Evolutionary conservation across 2,329 filamentous ascomycete genomes (phyloP).

Genomic region (Neoarthrinium moseri): DNA sequence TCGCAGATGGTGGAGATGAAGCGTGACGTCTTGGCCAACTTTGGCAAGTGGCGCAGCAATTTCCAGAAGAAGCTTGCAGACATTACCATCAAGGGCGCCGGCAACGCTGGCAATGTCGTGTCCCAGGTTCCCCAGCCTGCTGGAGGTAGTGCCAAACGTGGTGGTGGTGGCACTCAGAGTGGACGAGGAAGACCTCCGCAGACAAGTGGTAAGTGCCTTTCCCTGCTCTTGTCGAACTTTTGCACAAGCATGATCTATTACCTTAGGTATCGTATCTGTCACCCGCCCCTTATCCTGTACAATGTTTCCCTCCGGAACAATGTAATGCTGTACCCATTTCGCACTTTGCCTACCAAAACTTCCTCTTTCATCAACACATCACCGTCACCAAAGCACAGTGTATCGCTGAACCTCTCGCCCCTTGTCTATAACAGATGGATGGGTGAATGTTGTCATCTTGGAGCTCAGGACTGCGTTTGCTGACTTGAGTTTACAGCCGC

Average conservation of each 20-base stretch:
- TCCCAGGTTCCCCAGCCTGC: constrained; percentile 17
- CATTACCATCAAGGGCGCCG: constrained; percentile 51
- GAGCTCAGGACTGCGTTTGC: no score
- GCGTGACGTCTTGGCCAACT: constrained; percentile 67
- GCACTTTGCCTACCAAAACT: no score
- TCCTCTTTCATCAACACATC: no score
- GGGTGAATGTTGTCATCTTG: no score
- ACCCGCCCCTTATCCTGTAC: neutral
- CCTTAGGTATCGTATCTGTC: constrained; percentile 10
- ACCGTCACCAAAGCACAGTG: no score
- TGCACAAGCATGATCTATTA: constrained; percentile 10
- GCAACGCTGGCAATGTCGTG: constrained; percentile 22
- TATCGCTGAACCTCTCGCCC: no score
- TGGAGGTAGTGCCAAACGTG: constrained; percentile 34
- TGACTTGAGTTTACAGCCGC: no score
- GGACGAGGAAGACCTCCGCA: constrained; percentile 29
- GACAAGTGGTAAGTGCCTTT: constrained; percentile 33
- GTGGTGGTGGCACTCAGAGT: constrained; percentile 17
- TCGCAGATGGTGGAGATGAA: constrained; percentile 60
- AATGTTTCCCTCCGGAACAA: no score
- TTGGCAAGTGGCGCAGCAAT: constrained; percentile 75
- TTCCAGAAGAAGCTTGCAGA: constrained; percentile 72
- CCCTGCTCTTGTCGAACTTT: neutral
- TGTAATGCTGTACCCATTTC: no score
- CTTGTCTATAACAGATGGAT: no score